Evolutionary conservation across 2,329 filamentous ascomycete genomes (phyloP).

Genomic region (Claviceps sp.): DNA sequence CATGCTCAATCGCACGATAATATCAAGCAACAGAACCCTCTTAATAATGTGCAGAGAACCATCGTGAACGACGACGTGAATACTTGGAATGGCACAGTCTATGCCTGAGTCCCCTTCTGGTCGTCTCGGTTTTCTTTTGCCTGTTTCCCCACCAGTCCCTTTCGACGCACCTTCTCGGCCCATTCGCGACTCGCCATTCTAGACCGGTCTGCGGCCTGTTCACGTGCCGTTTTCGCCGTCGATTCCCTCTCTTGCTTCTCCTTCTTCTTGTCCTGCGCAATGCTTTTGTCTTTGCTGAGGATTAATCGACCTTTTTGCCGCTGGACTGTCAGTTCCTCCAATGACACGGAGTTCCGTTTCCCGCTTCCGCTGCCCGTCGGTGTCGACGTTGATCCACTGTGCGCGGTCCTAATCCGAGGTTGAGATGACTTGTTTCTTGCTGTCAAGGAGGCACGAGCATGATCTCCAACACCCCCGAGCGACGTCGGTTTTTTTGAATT

Average conservation of each 20-base stretch:
- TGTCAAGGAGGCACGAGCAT: conserved; percentile 2
- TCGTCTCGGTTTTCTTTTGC: conserved; percentile 4
- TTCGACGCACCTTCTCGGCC: conserved; percentile 43
- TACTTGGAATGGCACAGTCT: not conserved
- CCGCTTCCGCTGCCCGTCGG: conserved; percentile 30
- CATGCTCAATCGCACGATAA: not conserved
- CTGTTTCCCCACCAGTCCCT: conserved; percentile 16
- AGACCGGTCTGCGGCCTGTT: conserved; percentile 48
- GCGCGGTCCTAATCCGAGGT: conserved; percentile 11
- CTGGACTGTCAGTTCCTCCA: conserved; percentile 37
- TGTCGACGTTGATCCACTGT: conserved; percentile 29
- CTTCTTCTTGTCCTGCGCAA: conserved; percentile 32
- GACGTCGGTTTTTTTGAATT: conserved; percentile 15
- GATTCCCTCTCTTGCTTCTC: conserved; percentile 42
- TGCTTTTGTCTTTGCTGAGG: conserved; percentile 36
- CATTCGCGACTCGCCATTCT: conserved; percentile 46
- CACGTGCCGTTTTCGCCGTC: conserved; percentile 39
- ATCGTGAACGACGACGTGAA: not conserved
- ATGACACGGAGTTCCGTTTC: conserved; percentile 35
- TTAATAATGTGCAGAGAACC: too few species aligned
- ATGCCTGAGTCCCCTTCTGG: not conserved
- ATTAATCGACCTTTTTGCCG: conserved; percentile 40
- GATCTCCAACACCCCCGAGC: conserved; percentile 6
- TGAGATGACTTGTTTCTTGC: conserved; percentile 7
- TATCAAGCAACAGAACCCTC: too few species aligned